Percentiles rank a stretch among this genome's conserved stretches.
Conservation (phyloP, 2,329 filamentous ascomycete genomes). For the Elsinoe australis region DNA sequence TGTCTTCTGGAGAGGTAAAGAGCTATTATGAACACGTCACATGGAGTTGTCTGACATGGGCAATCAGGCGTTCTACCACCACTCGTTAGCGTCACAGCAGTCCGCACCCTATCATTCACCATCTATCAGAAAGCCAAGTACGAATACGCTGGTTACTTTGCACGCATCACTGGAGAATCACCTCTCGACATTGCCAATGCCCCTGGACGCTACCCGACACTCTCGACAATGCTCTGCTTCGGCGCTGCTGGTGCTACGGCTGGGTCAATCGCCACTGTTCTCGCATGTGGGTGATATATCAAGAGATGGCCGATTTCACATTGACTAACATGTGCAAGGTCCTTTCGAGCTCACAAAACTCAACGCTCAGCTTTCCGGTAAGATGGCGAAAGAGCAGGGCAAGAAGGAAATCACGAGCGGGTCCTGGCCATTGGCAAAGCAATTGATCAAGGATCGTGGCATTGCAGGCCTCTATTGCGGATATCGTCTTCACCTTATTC, state of each 20-base stretch:
- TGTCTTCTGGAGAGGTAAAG: conserved; percentile 48
- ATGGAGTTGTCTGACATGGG: neutral
- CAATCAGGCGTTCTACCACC: conserved; percentile 65
- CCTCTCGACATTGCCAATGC: conserved; percentile 66
- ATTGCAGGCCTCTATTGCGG: conserved; percentile 70
- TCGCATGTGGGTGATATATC: too few relatives aligned
- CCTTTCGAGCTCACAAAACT: conserved; percentile 88
- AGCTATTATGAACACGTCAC: neutral
- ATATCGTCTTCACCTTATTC: conserved; percentile 67
- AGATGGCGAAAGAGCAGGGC: conserved; percentile 50
- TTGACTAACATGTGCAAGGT: too few relatives aligned
- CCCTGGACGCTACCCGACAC: conserved; percentile 60
- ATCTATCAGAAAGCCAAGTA: conserved; percentile 74
- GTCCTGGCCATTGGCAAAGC: conserved; percentile 55
- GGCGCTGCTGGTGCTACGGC: conserved; percentile 70
- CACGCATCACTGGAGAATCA: conserved; percentile 56
- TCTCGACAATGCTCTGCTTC: conserved; percentile 69
- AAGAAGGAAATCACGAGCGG: conserved; percentile 24
- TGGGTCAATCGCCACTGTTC: conserved; percentile 68
- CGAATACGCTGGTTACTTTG: conserved; percentile 62
- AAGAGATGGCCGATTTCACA: too few relatives aligned
- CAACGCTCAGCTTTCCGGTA: conserved; percentile 74
- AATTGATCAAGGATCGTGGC: conserved; percentile 68
- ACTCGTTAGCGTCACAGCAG: conserved; percentile 69
- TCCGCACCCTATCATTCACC: conserved; percentile 70